Conservation (phyloP, 176 grass and related monocot species). For the Juncus inflexus region DNA sequence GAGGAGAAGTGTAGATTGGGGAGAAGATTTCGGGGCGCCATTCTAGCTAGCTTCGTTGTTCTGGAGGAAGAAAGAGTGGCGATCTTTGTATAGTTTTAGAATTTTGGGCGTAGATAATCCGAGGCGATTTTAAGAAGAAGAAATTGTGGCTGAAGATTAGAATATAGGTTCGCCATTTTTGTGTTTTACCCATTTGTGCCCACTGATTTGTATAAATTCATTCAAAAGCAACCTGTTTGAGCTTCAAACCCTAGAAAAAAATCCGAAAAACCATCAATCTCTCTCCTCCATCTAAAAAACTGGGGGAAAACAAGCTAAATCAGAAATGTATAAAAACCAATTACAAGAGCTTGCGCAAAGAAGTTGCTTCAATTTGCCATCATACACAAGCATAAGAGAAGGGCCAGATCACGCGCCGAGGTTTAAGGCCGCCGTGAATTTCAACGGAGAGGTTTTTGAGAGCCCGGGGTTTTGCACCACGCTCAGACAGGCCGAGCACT, state of each 20-base stretch:
- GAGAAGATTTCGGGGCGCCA: conserved; percentile 11
- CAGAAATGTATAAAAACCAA: conserved; percentile 95
- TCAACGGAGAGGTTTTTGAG: conserved; percentile 87
- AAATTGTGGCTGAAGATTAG: conserved; percentile 11
- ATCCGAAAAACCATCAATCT: too few species aligned
- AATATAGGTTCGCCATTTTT: background rate
- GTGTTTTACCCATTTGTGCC: background rate
- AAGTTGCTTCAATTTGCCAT: conserved; percentile 99
- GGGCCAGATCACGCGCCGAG: conserved; percentile 94
- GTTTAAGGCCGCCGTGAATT: conserved; percentile 92
- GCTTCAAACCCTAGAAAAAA: too few species aligned
- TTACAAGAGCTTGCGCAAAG: conserved; percentile 98
- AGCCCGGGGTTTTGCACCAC: conserved; percentile 92
- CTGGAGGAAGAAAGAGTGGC: background rate
- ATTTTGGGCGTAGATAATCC: too few species aligned
- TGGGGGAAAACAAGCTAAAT: background rate
- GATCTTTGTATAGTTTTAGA: conserved; percentile 24
- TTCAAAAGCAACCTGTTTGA: too few species aligned
- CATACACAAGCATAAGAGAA: conserved; percentile 91
- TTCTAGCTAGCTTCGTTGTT: background rate
- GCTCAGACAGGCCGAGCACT: conserved; percentile 95
- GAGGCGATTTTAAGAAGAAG: conserved; percentile 14
- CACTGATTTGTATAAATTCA: background rate
- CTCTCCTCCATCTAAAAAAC: background rate
- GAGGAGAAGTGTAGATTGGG: background rate